Conservation (phyloP, 2,329 filamentous ascomycete species). For the Achaetomium macrosporum region DNA sequence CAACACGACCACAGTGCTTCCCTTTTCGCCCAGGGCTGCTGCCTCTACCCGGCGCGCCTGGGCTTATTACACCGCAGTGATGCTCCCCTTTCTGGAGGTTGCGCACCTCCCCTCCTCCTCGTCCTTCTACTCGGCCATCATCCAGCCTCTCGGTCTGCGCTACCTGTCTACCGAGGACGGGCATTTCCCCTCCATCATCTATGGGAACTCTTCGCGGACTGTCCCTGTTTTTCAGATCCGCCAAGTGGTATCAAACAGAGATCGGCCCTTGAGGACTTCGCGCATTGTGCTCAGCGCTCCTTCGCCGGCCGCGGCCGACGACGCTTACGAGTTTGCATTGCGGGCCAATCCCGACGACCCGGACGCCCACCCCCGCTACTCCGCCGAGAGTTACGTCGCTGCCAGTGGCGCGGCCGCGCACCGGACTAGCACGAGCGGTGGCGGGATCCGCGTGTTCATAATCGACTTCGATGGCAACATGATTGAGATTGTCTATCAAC, state of each 20-base stretch:
- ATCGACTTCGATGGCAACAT: conserved; percentile 79
- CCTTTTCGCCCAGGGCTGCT: conserved; percentile 9
- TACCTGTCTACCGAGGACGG: conserved; percentile 47
- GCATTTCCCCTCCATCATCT: conserved; percentile 35
- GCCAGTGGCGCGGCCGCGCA: conserved; percentile 17
- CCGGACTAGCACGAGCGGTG: conserved; percentile 22
- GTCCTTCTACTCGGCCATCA: conserved; percentile 75
- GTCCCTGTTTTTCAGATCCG: conserved; percentile 42
- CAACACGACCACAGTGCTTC: conserved; percentile 4
- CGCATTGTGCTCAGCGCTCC: conserved; percentile 63
- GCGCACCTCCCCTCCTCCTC: conserved; percentile 71
- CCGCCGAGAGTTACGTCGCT: conserved; percentile 16
- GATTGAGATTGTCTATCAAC: conserved; percentile 67
- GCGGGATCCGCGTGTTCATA: conserved; percentile 49
- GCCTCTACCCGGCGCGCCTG: not conserved
- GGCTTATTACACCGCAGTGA: conserved; percentile 21
- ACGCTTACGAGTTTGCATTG: conserved; percentile 65
- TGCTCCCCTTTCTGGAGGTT: conserved; percentile 55
- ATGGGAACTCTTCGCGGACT: conserved; percentile 33
- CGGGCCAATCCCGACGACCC: conserved; percentile 46
- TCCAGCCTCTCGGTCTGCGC: conserved; percentile 71
- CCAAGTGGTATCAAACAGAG: conserved; percentile 34
- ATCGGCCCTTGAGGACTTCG: conserved; percentile 37
- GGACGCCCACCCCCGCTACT: conserved; percentile 24
- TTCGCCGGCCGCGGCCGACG: conserved; percentile 58